Base-by-base conservation (phyloP, 2,329 filamentous ascomycete species). In the Alternaria conjuncta region DNA sequence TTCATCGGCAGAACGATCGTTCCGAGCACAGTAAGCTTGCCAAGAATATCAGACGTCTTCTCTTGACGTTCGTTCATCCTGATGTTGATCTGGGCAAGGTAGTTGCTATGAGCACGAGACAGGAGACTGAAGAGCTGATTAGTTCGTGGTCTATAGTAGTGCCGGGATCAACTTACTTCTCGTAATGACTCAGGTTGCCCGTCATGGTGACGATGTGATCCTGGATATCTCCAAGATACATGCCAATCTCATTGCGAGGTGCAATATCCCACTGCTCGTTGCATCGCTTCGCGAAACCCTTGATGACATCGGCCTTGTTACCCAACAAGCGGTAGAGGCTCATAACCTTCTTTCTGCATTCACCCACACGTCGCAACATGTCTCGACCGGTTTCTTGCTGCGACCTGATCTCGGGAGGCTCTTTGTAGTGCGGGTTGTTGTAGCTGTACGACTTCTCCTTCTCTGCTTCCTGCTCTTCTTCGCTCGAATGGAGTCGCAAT, bases 141-240 rank as follows among this genome's bases (percentile, higher is more conserved):
- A 76, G 69, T 49, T 56, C 32, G 32, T 6, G 5, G 8, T 12
- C 26, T 36, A 6, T 11, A 6, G 18, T 23, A 11, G 41, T 5
- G 10, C 56, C 21, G 50, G 21, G 15, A 4, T 43, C 20, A 47
- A 84, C 90, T 75, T 84, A 96, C 92, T 94, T 97, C 82, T 99
- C 96, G 75, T 98, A 98, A 78, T 99, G 96, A 69, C 90, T 92
- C 76, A 99, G 82, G 78, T 98, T 99, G 55, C 92, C 92, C 41
- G 95, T 98, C 96, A 99, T 99, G 67, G 96, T 99, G 72, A 99
- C 90, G 72, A 99, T 98, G 79, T 99, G 96, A 83, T 99, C 96
- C 80, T 99, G 96, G 68, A 99, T 99, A 83, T 99, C 96, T 66
- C 96, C 96, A 62, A 99, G 84, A 81, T 98, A 99, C 57, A 99